Evolutionary conservation across 2,329 filamentous ascomycete species (phyloP).

Genomic region (Trichoderma endophyticum): DNA sequence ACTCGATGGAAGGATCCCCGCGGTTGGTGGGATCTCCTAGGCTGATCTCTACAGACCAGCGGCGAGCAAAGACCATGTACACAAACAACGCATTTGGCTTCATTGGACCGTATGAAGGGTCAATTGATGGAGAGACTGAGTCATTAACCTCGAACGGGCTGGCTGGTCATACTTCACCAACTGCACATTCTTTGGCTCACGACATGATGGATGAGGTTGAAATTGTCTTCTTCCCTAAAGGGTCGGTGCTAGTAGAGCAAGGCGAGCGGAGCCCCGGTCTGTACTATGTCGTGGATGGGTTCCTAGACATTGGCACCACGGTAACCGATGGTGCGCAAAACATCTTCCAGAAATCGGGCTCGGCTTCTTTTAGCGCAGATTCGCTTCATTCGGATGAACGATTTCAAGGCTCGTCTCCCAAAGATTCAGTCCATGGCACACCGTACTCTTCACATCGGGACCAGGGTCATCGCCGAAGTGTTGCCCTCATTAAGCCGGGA

Average conservation of each 20-base stretch:
- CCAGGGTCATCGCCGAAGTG: conserved; percentile 57
- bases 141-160: conserved; percentile 72
- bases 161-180: conserved; percentile 59
- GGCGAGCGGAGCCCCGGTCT: conserved; percentile 94
- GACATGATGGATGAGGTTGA: conserved; percentile 91
- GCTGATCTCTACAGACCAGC: conserved; percentile 78
- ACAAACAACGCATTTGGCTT: conserved; percentile 76
- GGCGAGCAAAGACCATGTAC: conserved; percentile 74
- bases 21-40: conserved; percentile 66
- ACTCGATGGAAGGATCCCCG: conserved; percentile 82
- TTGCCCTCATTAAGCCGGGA: conserved; percentile 91
- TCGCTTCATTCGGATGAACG: conserved; percentile 9
- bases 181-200: conserved; percentile 63
- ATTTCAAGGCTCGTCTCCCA: conserved; percentile 26
- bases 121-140: conserved; percentile 78
- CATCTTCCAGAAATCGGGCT: conserved; percentile 31
- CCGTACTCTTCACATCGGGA: conserved; percentile 31
- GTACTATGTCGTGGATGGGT: conserved; percentile 97
- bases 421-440: not conserved
- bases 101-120: conserved; percentile 76
- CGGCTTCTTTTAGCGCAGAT: conserved; percentile 24
- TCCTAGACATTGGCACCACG: conserved; percentile 88
- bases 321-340: conserved; percentile 32
- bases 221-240: conserved; percentile 95
- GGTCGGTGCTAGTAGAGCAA: conserved; percentile 90